A percentile compares a stretch with the other conserved stretches of the same genome.
Evolutionary conservation across 305 asterid species (phyloP).

Genomic region (Solanum hybrid): DNA sequence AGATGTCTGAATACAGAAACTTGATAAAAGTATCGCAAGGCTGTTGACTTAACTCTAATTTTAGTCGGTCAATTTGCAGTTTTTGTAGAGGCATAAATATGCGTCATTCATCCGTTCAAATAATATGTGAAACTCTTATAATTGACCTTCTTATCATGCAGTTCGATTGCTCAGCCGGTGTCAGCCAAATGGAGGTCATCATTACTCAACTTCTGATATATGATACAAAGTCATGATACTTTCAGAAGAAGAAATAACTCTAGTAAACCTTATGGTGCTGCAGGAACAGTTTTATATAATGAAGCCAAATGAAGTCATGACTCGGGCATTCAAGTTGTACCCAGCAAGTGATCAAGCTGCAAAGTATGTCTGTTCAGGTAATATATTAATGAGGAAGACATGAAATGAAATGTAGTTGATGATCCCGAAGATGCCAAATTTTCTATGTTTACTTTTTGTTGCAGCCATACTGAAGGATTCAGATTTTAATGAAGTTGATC

Average conservation of each 20-base stretch:
- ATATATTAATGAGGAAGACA: neutral
- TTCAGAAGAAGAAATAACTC: neutral
- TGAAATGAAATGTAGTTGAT: neutral
- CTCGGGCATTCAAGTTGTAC: constrained; percentile 75
- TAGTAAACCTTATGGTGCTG: neutral
- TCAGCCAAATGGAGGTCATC: constrained; percentile 91
- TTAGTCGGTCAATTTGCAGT: neutral
- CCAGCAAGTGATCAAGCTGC: constrained; percentile 94
- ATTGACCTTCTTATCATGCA: constrained; percentile 27
- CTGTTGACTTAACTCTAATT: neutral
- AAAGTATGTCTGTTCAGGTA: constrained; percentile 79
- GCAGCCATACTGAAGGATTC: constrained; percentile 93
- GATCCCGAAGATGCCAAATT: neutral
- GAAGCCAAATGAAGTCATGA: constrained; percentile 72
- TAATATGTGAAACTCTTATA: neutral
- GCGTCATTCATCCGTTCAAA: neutral
- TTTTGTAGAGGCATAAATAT: neutral
- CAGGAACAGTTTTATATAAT: constrained; percentile 93
- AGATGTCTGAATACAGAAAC: neutral
- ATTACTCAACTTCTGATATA: neutral
- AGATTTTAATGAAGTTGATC: constrained; percentile 78
- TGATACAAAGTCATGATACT: neutral
- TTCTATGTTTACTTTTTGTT: constrained; percentile 14
- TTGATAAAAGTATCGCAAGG: neutral
- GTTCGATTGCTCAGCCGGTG: constrained; percentile 91